Evolutionary conservation across 1,284 basidiomycete genomes (phyloP).

Genomic region (Hemileia vastatrix): DNA sequence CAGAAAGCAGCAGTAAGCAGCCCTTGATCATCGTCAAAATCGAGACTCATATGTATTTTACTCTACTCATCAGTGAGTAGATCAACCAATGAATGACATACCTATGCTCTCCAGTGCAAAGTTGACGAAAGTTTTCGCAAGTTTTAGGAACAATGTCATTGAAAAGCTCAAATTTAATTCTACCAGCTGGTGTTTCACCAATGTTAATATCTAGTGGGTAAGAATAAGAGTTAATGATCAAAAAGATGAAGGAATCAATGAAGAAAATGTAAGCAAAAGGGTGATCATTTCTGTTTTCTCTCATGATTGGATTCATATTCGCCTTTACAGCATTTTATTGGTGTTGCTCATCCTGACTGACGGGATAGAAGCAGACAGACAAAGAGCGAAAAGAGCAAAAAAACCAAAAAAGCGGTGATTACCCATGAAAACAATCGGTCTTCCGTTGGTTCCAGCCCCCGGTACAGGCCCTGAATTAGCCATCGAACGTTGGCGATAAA

Average conservation of each 20-base stretch:
- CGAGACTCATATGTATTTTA: too few species aligned
- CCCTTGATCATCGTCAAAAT: too few species aligned
- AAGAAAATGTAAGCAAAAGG: not conserved
- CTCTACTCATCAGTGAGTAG: too few species aligned
- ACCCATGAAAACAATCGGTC: conserved; percentile 23
- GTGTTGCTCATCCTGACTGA: too few species aligned
- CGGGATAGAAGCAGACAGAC: too few species aligned
- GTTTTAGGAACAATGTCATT: conserved; percentile 87
- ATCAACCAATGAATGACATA: conserved; percentile 46
- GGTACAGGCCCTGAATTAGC: too few species aligned
- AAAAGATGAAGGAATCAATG: not conserved
- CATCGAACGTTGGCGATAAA: too few species aligned
- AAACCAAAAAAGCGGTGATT: not conserved
- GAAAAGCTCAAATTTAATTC: conserved; percentile 52
- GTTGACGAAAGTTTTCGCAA: conserved; percentile 77
- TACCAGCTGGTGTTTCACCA: conserved; percentile 7
- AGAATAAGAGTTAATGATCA: not conserved
- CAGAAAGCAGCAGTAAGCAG: not conserved
- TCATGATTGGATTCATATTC: too few species aligned
- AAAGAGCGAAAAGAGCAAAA: not conserved
- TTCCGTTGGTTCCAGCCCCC: conserved; percentile 18
- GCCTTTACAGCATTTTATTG: too few species aligned
- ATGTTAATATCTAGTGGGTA: conserved; percentile 13
- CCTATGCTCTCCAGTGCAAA: conserved; percentile 72
- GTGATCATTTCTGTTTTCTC: not conserved